These are phyloP conservation scores for Gelatoporia subvermispora DNA, from an alignment of 768 basidiomycete species.

Conservation along the genomic window DNA sequence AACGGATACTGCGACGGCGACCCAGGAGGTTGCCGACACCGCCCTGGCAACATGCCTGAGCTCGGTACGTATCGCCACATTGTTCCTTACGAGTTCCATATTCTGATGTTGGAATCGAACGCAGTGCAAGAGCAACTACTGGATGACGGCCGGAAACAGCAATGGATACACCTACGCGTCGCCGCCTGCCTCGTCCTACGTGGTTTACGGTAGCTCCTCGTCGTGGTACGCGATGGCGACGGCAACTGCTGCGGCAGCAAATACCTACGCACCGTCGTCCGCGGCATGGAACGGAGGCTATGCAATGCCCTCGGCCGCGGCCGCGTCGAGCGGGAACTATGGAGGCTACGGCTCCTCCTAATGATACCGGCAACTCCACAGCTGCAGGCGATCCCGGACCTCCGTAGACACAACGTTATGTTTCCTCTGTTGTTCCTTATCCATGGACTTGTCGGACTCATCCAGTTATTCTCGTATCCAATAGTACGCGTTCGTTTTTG, in stretches of 20 bases:
- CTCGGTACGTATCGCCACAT: slow-evolving; percentile 28
- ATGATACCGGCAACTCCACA: no score
- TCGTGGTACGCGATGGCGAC: neutral
- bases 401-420: no score
- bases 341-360: no score
- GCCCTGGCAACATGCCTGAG: slow-evolving; percentile 51
- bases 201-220: neutral
- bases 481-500: no score
- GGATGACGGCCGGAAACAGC: slow-evolving; percentile 47
- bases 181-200: slow-evolving; percentile 1
- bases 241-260: slow-evolving; percentile 1
- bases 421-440: no score
- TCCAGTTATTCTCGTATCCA: no score
- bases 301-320: no score
- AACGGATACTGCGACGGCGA: slow-evolving; percentile 41
- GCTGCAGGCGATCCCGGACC: no score
- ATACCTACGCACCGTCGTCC: no score
- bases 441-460: no score
- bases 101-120: slow-evolving; percentile 1
- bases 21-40: slow-evolving; percentile 43
- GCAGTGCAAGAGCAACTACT: slow-evolving; percentile 58
- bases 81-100: slow-evolving; percentile 9
- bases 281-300: no score
- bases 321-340: no score
- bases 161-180: slow-evolving; percentile 38